phyloP scores from a whole-genome alignment of 2,329 filamentous ascomycete genomes.

The Onygenales sp. region DNA sequence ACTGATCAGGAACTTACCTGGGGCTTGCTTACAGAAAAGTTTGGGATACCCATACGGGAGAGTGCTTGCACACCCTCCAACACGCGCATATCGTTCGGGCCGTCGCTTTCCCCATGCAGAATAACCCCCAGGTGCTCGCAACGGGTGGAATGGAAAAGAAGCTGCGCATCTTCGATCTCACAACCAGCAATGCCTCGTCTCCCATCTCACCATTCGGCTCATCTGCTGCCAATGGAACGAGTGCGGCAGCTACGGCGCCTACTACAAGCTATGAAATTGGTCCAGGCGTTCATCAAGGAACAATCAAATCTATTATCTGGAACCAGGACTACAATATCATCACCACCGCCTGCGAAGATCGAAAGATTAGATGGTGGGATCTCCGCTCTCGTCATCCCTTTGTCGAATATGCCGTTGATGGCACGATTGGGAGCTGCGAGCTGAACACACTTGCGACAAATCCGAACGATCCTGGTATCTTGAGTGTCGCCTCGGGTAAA shows the following conservation, averaged over 20 bases:
- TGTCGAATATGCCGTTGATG: conserved; percentile 68
- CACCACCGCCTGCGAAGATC: conserved; percentile 83
- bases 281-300: conserved; percentile 68
- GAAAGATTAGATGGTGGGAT: conserved; percentile 91
- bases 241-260: conserved; percentile 40
- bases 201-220: conserved; percentile 28
- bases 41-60: conserved; percentile 93
- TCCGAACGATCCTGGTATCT: conserved; percentile 56
- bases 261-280: conserved; percentile 78
- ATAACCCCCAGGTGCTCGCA: conserved; percentile 68
- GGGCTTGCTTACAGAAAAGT: conserved; percentile 58
- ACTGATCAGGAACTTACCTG: conserved; percentile 2
- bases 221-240: conserved; percentile 21
- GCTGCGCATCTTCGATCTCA: conserved; percentile 83
- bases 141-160: conserved; percentile 97
- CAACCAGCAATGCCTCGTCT: conserved; percentile 31
- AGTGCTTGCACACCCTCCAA: conserved; percentile 74
- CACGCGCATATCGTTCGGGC: conserved; percentile 94
- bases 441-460: conserved; percentile 59
- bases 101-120: conserved; percentile 76
- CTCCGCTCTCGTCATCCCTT: conserved; percentile 66
- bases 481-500: conserved; percentile 91
- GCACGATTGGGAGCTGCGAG: conserved; percentile 85
- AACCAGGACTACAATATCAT: conserved; percentile 77
- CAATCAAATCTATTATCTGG: conserved; percentile 97